These are phyloP conservation scores for Entomortierella beljakovae DNA, from an alignment of 192 early-diverging fungal species.

Conservation along the genomic window DNA sequence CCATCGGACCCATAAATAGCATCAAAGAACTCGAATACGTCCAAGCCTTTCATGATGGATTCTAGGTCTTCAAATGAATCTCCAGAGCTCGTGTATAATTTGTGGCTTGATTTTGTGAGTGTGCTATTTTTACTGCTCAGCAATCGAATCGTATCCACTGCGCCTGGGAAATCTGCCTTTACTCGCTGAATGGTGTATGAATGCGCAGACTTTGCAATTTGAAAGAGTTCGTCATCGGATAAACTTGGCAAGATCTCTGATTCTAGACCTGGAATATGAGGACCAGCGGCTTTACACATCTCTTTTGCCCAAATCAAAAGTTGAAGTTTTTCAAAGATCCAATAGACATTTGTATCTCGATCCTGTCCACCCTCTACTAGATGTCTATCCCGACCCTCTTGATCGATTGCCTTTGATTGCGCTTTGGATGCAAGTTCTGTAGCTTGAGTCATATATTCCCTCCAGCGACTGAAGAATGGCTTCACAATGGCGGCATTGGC, in stretches of 20 bases:
- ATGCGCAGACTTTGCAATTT: conserved; percentile 25
- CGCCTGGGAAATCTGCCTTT: conserved; percentile 34
- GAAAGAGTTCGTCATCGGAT: conserved; percentile 23
- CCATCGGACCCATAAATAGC: conserved; percentile 30
- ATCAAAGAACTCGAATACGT: conserved; percentile 32
- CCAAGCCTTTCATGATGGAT: conserved; percentile 23
- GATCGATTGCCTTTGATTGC: conserved; percentile 4
- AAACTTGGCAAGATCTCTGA: conserved; percentile 4
- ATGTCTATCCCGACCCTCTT: neutral
- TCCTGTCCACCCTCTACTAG: neutral
- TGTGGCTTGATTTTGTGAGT: neutral
- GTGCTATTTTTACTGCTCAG: neutral
- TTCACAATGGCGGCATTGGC: conserved; percentile 30
- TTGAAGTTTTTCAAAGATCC: conserved; percentile 42
- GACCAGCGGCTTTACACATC: conserved; percentile 23
- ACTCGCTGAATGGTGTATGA: conserved; percentile 33
- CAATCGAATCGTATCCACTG: conserved; percentile 27
- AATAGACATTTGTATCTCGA: conserved; percentile 14
- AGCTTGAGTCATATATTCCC: conserved; percentile 34
- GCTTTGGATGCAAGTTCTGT: conserved; percentile 12
- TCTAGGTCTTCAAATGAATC: conserved; percentile 37
- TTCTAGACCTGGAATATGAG: conserved; percentile 4
- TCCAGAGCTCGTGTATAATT: conserved; percentile 35
- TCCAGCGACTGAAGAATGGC: conserved; percentile 39
- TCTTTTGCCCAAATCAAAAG: conserved; percentile 36